Evolutionary conservation across 2,329 filamentous ascomycete genomes (phyloP).

Genomic region (Stagonosporopsis rhizophila): DNA sequence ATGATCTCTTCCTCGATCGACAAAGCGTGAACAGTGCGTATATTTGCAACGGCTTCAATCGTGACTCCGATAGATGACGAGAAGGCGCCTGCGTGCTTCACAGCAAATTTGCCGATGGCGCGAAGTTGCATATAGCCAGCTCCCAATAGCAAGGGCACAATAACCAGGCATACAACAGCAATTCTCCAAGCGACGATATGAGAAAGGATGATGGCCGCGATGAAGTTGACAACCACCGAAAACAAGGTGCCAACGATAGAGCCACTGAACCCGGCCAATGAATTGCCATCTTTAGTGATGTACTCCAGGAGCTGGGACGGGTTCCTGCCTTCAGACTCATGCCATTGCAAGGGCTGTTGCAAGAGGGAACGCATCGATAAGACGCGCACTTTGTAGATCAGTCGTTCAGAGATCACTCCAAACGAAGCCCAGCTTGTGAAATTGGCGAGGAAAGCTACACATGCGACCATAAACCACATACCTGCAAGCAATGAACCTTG

Average conservation of each 20-base stretch:
- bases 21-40: slow-evolving; percentile 60
- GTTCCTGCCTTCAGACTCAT: slow-evolving; percentile 69
- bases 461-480: slow-evolving; percentile 67
- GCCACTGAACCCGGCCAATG: slow-evolving; percentile 72
- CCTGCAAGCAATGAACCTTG: slow-evolving; percentile 63
- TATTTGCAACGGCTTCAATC: slow-evolving; percentile 60
- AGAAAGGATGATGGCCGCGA: slow-evolving; percentile 71
- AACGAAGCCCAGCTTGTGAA: slow-evolving; percentile 65
- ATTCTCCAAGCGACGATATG: slow-evolving; percentile 80
- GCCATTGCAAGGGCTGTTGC: slow-evolving; percentile 73
- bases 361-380: slow-evolving; percentile 70
- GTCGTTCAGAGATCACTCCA: slow-evolving; percentile 67
- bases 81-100: slow-evolving; percentile 59
- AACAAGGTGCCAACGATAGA: slow-evolving; percentile 74
- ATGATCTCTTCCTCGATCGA: slow-evolving; percentile 60
- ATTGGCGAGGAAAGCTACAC: slow-evolving; percentile 68
- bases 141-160: slow-evolving; percentile 72
- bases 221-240: slow-evolving; percentile 71
- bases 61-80: slow-evolving; percentile 59
- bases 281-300: slow-evolving; percentile 73
- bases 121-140: slow-evolving; percentile 73
- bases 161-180: slow-evolving; percentile 72
- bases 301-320: slow-evolving; percentile 69
- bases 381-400: slow-evolving; percentile 69
- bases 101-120: slow-evolving; percentile 66